These are phyloP conservation scores for Perkinsus olseni DNA, from an alignment of 169 alveolate species.

Conservation along the genomic window DNA sequence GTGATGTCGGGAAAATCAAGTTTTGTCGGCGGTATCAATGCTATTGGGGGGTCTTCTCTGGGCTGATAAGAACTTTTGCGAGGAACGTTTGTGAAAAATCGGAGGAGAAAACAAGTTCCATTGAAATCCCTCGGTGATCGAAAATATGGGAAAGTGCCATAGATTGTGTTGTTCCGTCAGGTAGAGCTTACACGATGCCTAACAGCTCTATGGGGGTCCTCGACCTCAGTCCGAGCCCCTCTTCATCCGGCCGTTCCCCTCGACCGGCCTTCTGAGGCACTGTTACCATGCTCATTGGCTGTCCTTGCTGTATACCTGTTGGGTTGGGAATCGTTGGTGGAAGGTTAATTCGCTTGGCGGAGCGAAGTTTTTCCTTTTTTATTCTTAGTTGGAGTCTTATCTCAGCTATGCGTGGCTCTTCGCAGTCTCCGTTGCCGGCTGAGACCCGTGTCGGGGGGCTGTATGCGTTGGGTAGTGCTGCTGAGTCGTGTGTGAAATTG, in stretches of 20 bases:
- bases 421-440: neutral
- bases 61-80: no score
- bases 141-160: no score
- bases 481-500: neutral
- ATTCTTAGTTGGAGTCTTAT: neutral
- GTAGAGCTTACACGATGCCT: neutral
- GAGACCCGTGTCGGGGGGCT: conserved; percentile 84
- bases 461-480: conserved; percentile 54
- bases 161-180: neutral
- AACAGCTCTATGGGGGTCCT: neutral
- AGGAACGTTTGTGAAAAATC: no score
- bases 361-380: neutral
- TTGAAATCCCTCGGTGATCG: no score
- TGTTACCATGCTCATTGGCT: neutral
- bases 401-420: neutral
- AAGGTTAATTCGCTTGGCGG: neutral
- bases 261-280: neutral
- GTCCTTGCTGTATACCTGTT: neutral
- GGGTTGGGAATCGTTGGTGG: neutral
- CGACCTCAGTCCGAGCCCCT: neutral
- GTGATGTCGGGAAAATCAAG: neutral
- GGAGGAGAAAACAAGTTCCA: no score
- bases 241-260: neutral
- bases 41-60: no score
- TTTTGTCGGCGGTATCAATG: no score